These are phyloP conservation scores for Darksidea phi DNA, from an alignment of 495 filamentous ascomycete species.

Conservation along the genomic window DNA sequence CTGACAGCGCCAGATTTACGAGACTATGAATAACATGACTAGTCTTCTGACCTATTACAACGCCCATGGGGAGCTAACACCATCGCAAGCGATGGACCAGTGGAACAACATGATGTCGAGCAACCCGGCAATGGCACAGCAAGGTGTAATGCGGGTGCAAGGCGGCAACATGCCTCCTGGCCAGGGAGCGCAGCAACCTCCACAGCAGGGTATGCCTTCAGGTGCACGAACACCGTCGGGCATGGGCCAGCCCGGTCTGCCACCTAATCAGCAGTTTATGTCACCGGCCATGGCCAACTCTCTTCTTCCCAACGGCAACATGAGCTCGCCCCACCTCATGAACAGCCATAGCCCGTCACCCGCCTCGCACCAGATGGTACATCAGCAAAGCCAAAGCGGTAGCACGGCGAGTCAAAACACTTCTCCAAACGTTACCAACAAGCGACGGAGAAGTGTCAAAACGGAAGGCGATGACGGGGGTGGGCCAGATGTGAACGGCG, in stretches of 20 bases:
- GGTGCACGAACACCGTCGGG: constrained; percentile 26
- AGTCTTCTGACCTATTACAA: constrained; percentile 42
- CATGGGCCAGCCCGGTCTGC: constrained; percentile 32
- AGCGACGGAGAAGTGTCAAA: constrained; percentile 79
- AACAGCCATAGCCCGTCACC: constrained; percentile 43
- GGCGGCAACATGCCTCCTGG: constrained; percentile 34
- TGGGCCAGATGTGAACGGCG: constrained; percentile 33
- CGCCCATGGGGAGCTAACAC: constrained; percentile 37
- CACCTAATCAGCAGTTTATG: constrained; percentile 49
- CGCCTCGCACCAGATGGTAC: constrained; percentile 62
- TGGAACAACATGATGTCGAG: constrained; percentile 32
- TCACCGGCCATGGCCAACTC: constrained; percentile 57
- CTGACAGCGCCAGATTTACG: constrained; percentile 39
- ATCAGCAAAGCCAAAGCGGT: constrained; percentile 70
- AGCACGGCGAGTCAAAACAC: constrained; percentile 73
- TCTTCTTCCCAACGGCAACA: constrained; percentile 49
- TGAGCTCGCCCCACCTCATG: constrained; percentile 57
- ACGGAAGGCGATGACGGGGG: constrained; percentile 62
- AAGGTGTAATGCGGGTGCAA: constrained; percentile 36
- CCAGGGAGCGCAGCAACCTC: constrained; percentile 18
- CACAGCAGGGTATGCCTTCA: constrained; percentile 24
- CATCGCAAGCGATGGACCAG: constrained; percentile 38
- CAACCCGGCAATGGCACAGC: constrained; percentile 28
- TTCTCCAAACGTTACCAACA: constrained; percentile 75
- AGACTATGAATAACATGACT: constrained; percentile 44